A percentile compares a stretch with the other conserved stretches of the same genome.
Conservation (phyloP, 768 basidiomycete species). For the Tulasnella sp. region DNA sequence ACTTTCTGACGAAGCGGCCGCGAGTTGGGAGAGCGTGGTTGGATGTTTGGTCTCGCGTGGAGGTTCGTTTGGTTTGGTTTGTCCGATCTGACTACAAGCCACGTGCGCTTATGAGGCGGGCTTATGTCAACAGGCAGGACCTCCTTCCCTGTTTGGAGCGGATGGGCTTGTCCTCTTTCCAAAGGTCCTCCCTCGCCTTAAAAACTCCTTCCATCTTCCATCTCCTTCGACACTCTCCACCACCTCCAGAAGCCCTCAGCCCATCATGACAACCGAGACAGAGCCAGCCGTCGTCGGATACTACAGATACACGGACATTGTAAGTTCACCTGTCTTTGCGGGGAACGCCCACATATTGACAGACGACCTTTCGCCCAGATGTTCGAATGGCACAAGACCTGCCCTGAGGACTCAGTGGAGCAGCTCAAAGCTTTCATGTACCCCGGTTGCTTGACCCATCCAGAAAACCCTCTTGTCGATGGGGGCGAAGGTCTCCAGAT, state of each 20-base stretch:
- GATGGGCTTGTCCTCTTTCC: not conserved
- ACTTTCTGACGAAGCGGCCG: not conserved
- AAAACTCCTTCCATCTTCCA: not conserved
- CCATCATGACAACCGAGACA: conserved; percentile 10
- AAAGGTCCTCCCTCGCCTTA: not conserved
- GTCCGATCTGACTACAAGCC: not conserved
- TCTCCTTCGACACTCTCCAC: conserved; percentile 8
- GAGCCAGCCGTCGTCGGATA: conserved; percentile 26
- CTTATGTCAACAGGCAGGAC: not conserved
- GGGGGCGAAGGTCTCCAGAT: conserved; percentile 65
- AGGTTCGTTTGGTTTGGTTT: conserved; percentile 21
- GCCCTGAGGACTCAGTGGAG: conserved; percentile 52
- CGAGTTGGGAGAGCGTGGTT: not conserved
- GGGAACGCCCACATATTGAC: not conserved
- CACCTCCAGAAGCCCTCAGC: not conserved
- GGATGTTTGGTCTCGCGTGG: conserved; percentile 10
- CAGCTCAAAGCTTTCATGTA: conserved; percentile 66
- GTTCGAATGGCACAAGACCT: conserved; percentile 38
- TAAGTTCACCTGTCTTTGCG: not conserved
- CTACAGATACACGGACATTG: conserved; percentile 69
- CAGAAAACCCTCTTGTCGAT: conserved; percentile 64
- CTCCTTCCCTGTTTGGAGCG: not conserved
- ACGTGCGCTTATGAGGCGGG: not conserved
- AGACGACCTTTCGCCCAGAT: not conserved
- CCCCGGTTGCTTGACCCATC: conserved; percentile 63